Evolutionary conservation across 768 basidiomycete genomes (phyloP).

Genomic region (Auricularia sp.): DNA sequence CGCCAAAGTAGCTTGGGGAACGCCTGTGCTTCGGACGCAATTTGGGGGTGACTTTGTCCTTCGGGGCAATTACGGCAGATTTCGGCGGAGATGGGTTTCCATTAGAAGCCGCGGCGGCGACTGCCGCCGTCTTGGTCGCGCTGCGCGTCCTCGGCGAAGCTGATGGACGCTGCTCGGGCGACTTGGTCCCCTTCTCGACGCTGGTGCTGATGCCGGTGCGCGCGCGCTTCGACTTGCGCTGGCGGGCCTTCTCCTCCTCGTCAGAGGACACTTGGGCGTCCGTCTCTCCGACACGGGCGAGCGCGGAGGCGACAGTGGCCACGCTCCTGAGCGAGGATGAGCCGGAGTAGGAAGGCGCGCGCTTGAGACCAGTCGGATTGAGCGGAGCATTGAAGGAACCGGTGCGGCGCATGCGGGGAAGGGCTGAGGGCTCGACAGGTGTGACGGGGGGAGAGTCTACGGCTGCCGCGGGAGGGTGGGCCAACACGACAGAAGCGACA

Average conservation of each 20-base stretch:
- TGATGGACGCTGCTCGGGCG: not conserved
- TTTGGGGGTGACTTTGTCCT: not conserved
- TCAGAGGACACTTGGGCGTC: slow-evolving; percentile 43
- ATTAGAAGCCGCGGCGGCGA: not conserved
- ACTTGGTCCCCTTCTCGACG: slow-evolving; percentile 1
- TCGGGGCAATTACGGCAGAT: not conserved
- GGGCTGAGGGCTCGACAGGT: slow-evolving; percentile 23
- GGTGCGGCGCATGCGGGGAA: slow-evolving; percentile 27
- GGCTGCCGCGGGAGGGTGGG: not conserved
- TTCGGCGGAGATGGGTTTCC: not conserved
- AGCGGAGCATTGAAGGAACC: slow-evolving; percentile 20
- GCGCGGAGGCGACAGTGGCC: not conserved
- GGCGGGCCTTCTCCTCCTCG: slow-evolving; percentile 62
- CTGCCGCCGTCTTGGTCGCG: not conserved
- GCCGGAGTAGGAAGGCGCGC: slow-evolving; percentile 48
- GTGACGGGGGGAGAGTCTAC: slow-evolving; percentile 14
- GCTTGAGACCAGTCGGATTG: slow-evolving; percentile 29
- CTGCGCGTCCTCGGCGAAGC: not conserved
- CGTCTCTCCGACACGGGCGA: slow-evolving; percentile 1
- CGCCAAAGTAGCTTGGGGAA: not conserved
- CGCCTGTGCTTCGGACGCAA: not conserved
- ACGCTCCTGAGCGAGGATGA: not conserved
- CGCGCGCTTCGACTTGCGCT: slow-evolving; percentile 51
- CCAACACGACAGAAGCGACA: not conserved
- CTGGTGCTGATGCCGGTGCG: slow-evolving; percentile 17